Evolutionary conservation across 305 asterid genomes (phyloP), one percentile per base, ranked within the genome.

Genomic region (Withania somnifera): DNA sequence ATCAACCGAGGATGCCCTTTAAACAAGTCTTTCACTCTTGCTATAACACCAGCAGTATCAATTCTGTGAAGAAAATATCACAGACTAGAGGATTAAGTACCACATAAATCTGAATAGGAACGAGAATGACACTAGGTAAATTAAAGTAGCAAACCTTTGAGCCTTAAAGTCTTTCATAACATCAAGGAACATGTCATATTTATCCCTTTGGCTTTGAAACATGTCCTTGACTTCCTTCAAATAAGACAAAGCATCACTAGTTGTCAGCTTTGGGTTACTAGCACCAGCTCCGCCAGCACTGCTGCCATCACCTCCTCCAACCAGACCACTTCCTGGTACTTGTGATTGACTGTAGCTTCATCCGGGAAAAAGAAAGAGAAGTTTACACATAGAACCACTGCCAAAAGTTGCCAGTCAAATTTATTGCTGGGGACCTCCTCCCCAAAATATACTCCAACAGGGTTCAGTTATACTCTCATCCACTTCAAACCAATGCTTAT

Each of bases 141-240:
- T 45, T n/a, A n/a, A 56, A 78, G 51, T 17, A n/a, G 82, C 80
- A 64, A 86, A 97, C 99, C 98, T 95, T 91, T 91, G 98, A 54
- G 95, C 98, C 93, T 97, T 97, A 82, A 97, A 97, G 87, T 95
- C 98, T 86, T 97, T 97, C 98, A 97, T 97, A 83, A 93, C 98
- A 85, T 92, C 97, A 85, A 97, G 99, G 88, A 97, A 97, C 89
- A 88, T 89, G 82, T 97, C 98, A 84, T 97, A 97, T 84, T 93
- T 95, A 83, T 95, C 98, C 85, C 91, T 92, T 87, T 97, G 97
- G 84, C 95, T 96, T 84, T 91, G 97, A 82, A 97, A 95, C 97
- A 92, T 95, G 86, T 97, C 98, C 92, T 95, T 97, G 42, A 97
- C 99, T 87, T 93, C 97, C 90, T 97, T 97, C 78, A 97, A 89